Conservation (phyloP, 495 filamentous ascomycete species). For the Penicillium malachiteum region DNA sequence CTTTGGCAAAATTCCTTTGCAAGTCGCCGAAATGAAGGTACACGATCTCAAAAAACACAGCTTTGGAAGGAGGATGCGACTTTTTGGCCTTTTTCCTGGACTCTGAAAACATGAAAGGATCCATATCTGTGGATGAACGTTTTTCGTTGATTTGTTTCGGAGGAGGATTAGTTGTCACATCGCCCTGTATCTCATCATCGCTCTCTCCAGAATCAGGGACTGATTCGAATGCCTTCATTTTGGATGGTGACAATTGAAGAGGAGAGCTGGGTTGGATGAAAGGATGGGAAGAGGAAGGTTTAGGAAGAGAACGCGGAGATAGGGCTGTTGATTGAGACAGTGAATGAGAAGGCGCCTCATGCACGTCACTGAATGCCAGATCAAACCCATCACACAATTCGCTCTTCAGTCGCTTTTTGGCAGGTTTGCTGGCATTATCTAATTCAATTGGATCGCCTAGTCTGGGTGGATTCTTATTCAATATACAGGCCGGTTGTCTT, state of each 20-base stretch:
- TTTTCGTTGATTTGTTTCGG: conserved; percentile 14
- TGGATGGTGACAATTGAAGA: conserved; percentile 7
- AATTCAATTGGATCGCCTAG: conserved; percentile 13
- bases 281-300: too few relatives aligned
- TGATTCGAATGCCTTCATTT: conserved; percentile 15
- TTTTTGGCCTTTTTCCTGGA: conserved; percentile 16
- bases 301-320: neutral
- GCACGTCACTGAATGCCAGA: conserved; percentile 15
- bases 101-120: conserved; percentile 23
- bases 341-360: neutral
- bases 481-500: neutral
- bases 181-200: conserved; percentile 47
- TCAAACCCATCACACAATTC: conserved; percentile 3
- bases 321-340: too few relatives aligned
- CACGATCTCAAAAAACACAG: neutral
- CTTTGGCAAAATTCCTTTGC: conserved; percentile 7
- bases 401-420: conserved; percentile 34
- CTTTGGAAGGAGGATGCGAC: conserved; percentile 15
- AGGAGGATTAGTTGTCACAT: conserved; percentile 29
- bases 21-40: conserved; percentile 26
- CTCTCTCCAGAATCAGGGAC: conserved; percentile 33
- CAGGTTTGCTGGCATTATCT: conserved; percentile 24
- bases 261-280: conserved; percentile 15
- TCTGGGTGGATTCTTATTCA: neutral
- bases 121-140: conserved; percentile 36